Evolutionary conservation across 495 filamentous ascomycete species (phyloP), one percentile per base, ranked within the genome.

Genomic region (Penicillium malachiteum): DNA sequence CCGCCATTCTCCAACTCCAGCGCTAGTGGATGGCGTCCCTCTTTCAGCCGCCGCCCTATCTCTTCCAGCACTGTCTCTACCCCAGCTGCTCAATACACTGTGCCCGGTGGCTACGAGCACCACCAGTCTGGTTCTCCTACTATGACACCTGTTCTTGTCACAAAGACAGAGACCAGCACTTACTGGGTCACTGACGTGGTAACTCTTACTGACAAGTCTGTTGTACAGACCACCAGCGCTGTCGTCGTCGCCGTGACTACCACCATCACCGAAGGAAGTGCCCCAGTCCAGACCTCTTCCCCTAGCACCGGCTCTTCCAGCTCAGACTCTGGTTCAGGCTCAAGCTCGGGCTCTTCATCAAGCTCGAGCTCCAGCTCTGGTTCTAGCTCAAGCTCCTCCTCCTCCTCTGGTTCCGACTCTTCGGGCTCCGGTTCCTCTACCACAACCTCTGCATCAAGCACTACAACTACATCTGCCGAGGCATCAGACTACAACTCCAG

Each of bases 181-280:
- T 44, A 52, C 42, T 41, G 51, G 40, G 50, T 47, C 58, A 50
- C 60, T 49, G 42, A 56, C 32, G 48, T 59, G 55, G 52, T 57
- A 26, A 45, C 54, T 47, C 34, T 44, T 66, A 65, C 65, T 63
- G 56, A 65, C 59, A 38, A 50, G 55, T 50, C 54, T 54, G 44
- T 32, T 48, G 32, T 54, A 32, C 64, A 67, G 64, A 62, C 60
- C 42, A 17, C 63, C 53, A 64, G 55, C 50, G 49, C 49, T 26
- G 42, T 62, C 44, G 30, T 32, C 43, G 48, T 60, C 37, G 62
- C 61, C 47, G 48, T 63, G 53, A 61, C 67, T 33, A 31, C 48
- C 16, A 50, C 48, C 11, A 41, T 50, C 35, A 50, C 48, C 21
- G 48, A 50, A 16, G 37, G 62, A 35, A 64, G 56, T 37, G 50